Evolutionary conservation across 768 basidiomycete species (phyloP).

Genomic region (Astraeus odoratus): DNA sequence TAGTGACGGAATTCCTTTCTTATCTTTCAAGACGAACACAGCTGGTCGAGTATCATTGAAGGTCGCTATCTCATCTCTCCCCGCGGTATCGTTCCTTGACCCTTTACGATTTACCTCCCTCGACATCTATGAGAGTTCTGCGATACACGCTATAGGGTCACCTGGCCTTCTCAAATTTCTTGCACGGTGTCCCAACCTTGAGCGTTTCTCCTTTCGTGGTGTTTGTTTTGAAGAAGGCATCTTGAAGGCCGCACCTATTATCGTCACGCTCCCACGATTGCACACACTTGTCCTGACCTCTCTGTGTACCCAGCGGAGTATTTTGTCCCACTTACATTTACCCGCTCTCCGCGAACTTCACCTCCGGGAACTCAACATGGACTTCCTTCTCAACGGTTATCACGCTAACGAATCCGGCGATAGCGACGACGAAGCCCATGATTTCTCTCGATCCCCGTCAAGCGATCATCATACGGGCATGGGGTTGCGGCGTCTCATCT

Average conservation of each 20-base stretch:
- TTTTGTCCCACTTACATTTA: slow-evolving; percentile 58
- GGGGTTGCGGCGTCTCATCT: slow-evolving; percentile 63
- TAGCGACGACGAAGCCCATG: slow-evolving; percentile 65
- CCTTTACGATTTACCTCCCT: slow-evolving; percentile 53
- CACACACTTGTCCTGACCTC: slow-evolving; percentile 49
- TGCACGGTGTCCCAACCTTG: slow-evolving; percentile 51
- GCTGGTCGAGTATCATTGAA: slow-evolving; percentile 41
- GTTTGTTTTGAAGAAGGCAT: slow-evolving; percentile 40
- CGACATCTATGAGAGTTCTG: slow-evolving; percentile 45
- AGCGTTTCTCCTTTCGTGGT: slow-evolving; percentile 52
- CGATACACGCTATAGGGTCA: slow-evolving; percentile 36
- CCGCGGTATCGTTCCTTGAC: slow-evolving; percentile 34
- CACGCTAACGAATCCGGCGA: slow-evolving; percentile 50
- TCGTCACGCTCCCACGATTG: slow-evolving; percentile 52
- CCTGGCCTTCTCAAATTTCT: slow-evolving; percentile 54
- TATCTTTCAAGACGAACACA: slow-evolving; percentile 28
- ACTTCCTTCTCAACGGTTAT: slow-evolving; percentile 33
- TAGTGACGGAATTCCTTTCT: slow-evolving; percentile 21
- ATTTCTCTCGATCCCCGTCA: slow-evolving; percentile 71
- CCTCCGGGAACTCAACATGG: slow-evolving; percentile 63
- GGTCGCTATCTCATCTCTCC: slow-evolving; percentile 44
- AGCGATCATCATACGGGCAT: slow-evolving; percentile 77
- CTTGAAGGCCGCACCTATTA: slow-evolving; percentile 22
- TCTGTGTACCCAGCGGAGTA: slow-evolving; percentile 55
- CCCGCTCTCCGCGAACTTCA: slow-evolving; percentile 55